phyloP scores from a whole-genome alignment of 352 stramenopile genomes.

The Phytophthora constricta region DNA sequence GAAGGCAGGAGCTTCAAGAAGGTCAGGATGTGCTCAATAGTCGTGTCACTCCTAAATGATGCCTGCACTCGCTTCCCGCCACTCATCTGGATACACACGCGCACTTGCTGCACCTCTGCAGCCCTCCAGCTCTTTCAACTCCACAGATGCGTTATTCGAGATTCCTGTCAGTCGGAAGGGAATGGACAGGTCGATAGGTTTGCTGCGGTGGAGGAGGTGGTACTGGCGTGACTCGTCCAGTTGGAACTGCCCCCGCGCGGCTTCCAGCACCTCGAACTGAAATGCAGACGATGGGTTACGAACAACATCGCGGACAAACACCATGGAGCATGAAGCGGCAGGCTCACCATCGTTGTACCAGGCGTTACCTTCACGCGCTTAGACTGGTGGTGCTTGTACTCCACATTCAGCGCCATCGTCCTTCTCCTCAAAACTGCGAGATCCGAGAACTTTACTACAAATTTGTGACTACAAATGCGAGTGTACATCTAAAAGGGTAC shows the following conservation, averaged over 20 bases:
- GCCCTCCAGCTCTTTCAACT: conserved; percentile 56
- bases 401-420: conserved; percentile 80
- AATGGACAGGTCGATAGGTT: conserved; percentile 76
- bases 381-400: conserved; percentile 63
- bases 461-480: too few relatives aligned
- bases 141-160: conserved; percentile 82
- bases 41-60: conserved; percentile 59
- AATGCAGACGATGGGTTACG: neutral
- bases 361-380: conserved; percentile 83
- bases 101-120: conserved; percentile 59
- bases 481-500: too few relatives aligned
- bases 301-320: neutral
- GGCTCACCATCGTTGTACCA: conserved; percentile 73
- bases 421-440: too few relatives aligned
- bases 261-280: conserved; percentile 81
- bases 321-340: neutral
- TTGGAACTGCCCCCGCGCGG: conserved; percentile 59
- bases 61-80: conserved; percentile 83
- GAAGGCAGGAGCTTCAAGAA: conserved; percentile 61
- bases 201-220: conserved; percentile 73
- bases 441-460: too few relatives aligned
- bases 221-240: conserved; percentile 51
- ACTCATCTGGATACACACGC: conserved; percentile 79
- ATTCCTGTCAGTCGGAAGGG: conserved; percentile 87
- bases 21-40: conserved; percentile 63